phyloP scores from a whole-genome alignment of 768 basidiomycete genomes.

The Stropharia rugosoannulata region DNA sequence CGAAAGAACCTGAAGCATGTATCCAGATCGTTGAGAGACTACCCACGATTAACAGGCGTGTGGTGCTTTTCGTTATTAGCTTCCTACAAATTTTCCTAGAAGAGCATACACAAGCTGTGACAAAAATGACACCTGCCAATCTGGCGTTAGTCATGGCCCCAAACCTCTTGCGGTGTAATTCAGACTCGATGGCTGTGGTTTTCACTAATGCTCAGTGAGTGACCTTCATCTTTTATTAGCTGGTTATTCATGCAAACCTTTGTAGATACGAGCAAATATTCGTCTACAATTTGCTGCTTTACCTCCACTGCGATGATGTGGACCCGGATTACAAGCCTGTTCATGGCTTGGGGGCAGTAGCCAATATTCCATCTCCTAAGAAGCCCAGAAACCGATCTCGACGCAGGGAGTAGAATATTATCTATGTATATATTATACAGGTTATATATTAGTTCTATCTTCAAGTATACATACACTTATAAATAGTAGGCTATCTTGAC shows the following conservation, averaged over 20 bases:
- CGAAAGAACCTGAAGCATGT: conserved; percentile 67
- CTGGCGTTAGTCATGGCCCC: conserved; percentile 91
- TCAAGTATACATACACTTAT: conserved; percentile 1
- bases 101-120: conserved; percentile 65
- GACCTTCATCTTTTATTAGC: conserved; percentile 2
- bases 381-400: conserved; percentile 57
- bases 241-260: conserved; percentile 7
- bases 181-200: conserved; percentile 84
- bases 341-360: conserved; percentile 77
- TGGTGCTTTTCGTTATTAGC: conserved; percentile 85
- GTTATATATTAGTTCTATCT: not conserved
- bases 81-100: conserved; percentile 89
- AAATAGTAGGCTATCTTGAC: not conserved
- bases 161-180: conserved; percentile 83
- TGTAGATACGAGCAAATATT: conserved; percentile 85
- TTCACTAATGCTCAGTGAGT: conserved; percentile 91
- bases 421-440: conserved; percentile 3
- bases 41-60: conserved; percentile 84
- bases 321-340: conserved; percentile 76
- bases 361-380: conserved; percentile 43
- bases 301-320: conserved; percentile 74
- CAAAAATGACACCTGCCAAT: conserved; percentile 91
- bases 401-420: conserved; percentile 30
- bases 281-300: conserved; percentile 78
- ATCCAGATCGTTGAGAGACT: conserved; percentile 74